These are phyloP conservation scores for Purpureocillium takamizusanense DNA, from an alignment of 2,329 filamentous ascomycete species.

Conservation along the genomic window DNA sequence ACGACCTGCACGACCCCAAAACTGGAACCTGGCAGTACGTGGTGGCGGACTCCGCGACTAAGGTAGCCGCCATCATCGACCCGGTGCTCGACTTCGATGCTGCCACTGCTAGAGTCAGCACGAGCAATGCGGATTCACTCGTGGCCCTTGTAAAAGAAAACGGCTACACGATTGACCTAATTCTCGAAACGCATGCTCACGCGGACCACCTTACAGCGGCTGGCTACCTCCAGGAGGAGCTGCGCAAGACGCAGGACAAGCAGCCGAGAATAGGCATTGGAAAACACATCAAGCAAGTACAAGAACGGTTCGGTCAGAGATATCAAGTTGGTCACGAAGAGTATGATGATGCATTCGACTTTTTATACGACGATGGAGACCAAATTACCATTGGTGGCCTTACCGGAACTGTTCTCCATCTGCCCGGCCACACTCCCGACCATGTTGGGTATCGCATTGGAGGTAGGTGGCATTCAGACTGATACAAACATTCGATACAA, in stretches of 20 bases:
- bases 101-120: slow-evolving; percentile 30
- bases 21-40: slow-evolving; percentile 53
- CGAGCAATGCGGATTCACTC: slow-evolving; percentile 41
- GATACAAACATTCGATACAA: too few relatives aligned
- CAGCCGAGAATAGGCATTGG: slow-evolving; percentile 44
- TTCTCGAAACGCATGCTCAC: slow-evolving; percentile 55
- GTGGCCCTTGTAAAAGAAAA: slow-evolving; percentile 32
- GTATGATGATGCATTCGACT: slow-evolving; percentile 38
- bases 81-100: slow-evolving; percentile 50
- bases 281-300: slow-evolving; percentile 40
- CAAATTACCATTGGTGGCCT: slow-evolving; percentile 40
- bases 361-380: slow-evolving; percentile 44
- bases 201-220: slow-evolving; percentile 53
- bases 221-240: slow-evolving; percentile 41
- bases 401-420: slow-evolving; percentile 36
- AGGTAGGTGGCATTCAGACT: slow-evolving; percentile 15
- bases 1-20: slow-evolving; percentile 26
- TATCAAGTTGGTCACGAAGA: slow-evolving; percentile 38
- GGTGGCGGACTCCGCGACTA: slow-evolving; percentile 42
- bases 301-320: slow-evolving; percentile 35
- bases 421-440: slow-evolving; percentile 53
- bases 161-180: slow-evolving; percentile 37
- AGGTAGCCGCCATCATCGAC: slow-evolving; percentile 48
- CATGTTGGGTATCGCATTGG: slow-evolving; percentile 50
- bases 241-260: slow-evolving; percentile 23